A percentile compares a stretch with the other conserved stretches of the same genome.
phyloP scores from a whole-genome alignment of 208 protist genomes.

The Acanthamoeba culbertsoni region DNA sequence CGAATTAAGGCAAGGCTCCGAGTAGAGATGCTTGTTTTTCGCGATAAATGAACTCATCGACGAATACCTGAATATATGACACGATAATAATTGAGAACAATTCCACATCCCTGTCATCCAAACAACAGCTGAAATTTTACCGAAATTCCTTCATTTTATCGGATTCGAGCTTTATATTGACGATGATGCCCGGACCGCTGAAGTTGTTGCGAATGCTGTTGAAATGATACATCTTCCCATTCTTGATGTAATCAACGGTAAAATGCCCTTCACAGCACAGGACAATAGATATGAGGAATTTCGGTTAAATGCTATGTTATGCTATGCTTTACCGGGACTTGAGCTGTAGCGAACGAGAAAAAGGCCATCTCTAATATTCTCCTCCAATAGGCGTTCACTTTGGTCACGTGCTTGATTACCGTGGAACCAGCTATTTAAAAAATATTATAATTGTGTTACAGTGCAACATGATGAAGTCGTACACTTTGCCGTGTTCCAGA shows the following conservation, averaged over 20 bases:
- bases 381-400: background rate
- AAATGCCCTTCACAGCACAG: background rate
- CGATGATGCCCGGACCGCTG: background rate
- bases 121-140: background rate
- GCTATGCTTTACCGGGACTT: background rate
- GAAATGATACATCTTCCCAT: constrained; percentile 33
- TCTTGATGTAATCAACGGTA: constrained; percentile 39
- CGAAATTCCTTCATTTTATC: background rate
- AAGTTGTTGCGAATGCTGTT: constrained; percentile 35
- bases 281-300: background rate
- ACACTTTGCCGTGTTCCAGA: background rate
- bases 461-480: background rate
- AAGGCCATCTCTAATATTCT: constrained; percentile 4
- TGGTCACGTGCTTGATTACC: background rate
- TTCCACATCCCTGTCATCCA: too few species aligned
- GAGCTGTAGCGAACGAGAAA: constrained; percentile 37
- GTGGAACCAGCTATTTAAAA: constrained; percentile 1
- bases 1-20: background rate
- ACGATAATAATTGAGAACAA: too few species aligned
- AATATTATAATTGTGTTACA: background rate
- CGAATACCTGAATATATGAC: background rate
- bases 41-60: background rate
- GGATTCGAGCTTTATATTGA: background rate
- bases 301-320: background rate
- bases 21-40: constrained; percentile 35